These are phyloP conservation scores for Chaetomium sp. DNA, from an alignment of 2,329 filamentous ascomycete genomes.

Conservation along the genomic window DNA sequence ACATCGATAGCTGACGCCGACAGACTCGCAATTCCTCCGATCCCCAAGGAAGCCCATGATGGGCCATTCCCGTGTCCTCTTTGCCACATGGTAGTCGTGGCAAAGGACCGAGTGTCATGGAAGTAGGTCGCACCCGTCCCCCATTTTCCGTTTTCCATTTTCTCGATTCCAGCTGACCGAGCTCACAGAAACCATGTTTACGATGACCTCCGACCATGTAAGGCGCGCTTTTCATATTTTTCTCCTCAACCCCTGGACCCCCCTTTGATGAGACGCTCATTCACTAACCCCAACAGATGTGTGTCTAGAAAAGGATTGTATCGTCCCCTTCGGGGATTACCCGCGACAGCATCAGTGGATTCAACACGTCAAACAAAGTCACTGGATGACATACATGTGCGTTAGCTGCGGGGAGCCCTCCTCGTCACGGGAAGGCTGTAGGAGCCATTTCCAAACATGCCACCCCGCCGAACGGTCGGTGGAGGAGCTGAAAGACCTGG, in stretches of 20 bases:
- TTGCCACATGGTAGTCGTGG: slow-evolving; percentile 42
- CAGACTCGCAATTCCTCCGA: neutral
- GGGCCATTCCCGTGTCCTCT: slow-evolving; percentile 43
- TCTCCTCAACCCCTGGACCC: no score
- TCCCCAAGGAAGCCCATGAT: neutral
- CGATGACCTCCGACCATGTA: neutral
- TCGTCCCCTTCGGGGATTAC: slow-evolving; percentile 24
- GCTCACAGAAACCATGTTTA: neutral
- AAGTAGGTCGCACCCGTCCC: slow-evolving; percentile 29
- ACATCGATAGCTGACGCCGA: slow-evolving; percentile 28
- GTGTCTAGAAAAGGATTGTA: neutral
- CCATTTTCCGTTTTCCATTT: no score
- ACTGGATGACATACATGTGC: slow-evolving; percentile 31
- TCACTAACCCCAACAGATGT: neutral
- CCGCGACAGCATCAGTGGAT: slow-evolving; percentile 33
- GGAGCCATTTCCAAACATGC: neutral
- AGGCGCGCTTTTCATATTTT: neutral
- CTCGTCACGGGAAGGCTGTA: neutral
- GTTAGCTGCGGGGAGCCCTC: neutral
- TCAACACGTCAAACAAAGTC: slow-evolving; percentile 32
- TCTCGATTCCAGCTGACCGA: neutral
- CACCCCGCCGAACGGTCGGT: neutral
- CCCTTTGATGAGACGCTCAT: neutral
- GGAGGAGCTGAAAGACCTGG: neutral
- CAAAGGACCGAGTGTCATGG: slow-evolving; percentile 37